Conservation (phyloP, 2,329 filamentous ascomycete species). For the Clonostachys solani region DNA sequence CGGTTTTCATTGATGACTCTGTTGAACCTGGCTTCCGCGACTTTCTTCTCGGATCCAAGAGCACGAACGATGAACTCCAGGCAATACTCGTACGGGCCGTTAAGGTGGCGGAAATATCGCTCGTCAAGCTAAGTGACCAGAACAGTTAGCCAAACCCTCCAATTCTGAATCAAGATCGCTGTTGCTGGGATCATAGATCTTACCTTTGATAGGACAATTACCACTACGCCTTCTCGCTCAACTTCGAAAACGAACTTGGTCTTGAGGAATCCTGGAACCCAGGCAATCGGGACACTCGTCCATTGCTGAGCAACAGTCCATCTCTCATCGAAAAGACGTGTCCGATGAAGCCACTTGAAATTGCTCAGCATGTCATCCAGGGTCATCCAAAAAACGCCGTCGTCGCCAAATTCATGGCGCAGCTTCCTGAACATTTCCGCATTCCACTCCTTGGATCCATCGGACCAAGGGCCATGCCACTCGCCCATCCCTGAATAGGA, state of each 20-base stretch:
- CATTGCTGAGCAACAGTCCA: slow-evolving; percentile 41
- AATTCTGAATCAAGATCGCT: neutral
- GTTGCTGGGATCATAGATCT: neutral
- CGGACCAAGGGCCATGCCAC: slow-evolving; percentile 71
- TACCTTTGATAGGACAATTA: slow-evolving; percentile 36
- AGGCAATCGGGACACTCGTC: slow-evolving; percentile 35
- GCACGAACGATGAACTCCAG: too few species aligned
- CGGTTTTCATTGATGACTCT: too few species aligned
- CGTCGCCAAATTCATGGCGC: slow-evolving; percentile 63
- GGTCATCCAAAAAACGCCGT: slow-evolving; percentile 50
- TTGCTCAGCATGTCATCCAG: slow-evolving; percentile 38
- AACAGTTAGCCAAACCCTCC: too few species aligned
- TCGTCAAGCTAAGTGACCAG: too few species aligned
- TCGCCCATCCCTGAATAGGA: slow-evolving; percentile 37
- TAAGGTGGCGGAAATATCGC: too few species aligned
- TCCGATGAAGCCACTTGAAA: slow-evolving; percentile 37
- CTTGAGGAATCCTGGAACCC: slow-evolving; percentile 38
- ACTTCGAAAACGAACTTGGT: slow-evolving; percentile 37
- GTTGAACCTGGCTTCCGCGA: too few species aligned
- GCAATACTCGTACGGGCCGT: too few species aligned
- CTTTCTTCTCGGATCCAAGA: too few species aligned
- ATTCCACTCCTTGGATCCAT: slow-evolving; percentile 72
- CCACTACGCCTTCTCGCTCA: slow-evolving; percentile 31
- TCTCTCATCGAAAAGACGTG: slow-evolving; percentile 37
- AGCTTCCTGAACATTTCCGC: slow-evolving; percentile 66